Evolutionary conservation across 1,284 basidiomycete species (phyloP).

Genomic region (Fomitopsis palustris): DNA sequence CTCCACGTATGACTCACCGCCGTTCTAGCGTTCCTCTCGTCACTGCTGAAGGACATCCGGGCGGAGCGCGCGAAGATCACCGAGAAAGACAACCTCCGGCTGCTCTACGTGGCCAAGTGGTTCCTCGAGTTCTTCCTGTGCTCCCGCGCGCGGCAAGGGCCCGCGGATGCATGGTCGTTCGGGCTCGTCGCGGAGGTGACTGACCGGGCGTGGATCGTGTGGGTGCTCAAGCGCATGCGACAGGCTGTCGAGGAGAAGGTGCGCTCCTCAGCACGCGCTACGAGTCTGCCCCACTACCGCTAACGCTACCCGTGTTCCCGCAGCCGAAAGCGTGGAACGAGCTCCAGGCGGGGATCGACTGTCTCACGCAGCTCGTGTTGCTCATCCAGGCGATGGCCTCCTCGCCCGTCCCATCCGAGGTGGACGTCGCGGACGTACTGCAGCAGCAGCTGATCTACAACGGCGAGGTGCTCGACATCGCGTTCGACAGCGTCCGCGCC

Average conservation of each 20-base stretch:
- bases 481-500: conserved; percentile 68
- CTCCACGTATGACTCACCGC: not conserved
- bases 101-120: conserved; percentile 84
- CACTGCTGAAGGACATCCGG: conserved; percentile 88
- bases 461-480: conserved; percentile 86
- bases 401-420: conserved; percentile 49
- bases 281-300: no score
- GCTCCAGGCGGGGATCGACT: conserved; percentile 90
- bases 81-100: conserved; percentile 85
- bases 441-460: conserved; percentile 92
- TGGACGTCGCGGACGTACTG: conserved; percentile 74
- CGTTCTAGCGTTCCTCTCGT: conserved; percentile 71
- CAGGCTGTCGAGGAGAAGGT: conserved; percentile 89
- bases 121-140: conserved; percentile 85
- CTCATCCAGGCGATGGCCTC: conserved; percentile 69
- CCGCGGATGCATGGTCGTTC: conserved; percentile 54
- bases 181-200: conserved; percentile 81
- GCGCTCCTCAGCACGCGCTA: conserved; percentile 15
- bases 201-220: conserved; percentile 82
- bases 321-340: conserved; percentile 92
- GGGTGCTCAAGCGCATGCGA: conserved; percentile 87
- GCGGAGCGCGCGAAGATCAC: conserved; percentile 87
- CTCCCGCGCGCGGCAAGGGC: conserved; percentile 44
- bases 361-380: conserved; percentile 84
- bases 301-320: not conserved